Evolutionary conservation across 345 rosid genomes (phyloP), one percentile per base, ranked within the genome.

Genomic region (Lepidium africanum): DNA sequence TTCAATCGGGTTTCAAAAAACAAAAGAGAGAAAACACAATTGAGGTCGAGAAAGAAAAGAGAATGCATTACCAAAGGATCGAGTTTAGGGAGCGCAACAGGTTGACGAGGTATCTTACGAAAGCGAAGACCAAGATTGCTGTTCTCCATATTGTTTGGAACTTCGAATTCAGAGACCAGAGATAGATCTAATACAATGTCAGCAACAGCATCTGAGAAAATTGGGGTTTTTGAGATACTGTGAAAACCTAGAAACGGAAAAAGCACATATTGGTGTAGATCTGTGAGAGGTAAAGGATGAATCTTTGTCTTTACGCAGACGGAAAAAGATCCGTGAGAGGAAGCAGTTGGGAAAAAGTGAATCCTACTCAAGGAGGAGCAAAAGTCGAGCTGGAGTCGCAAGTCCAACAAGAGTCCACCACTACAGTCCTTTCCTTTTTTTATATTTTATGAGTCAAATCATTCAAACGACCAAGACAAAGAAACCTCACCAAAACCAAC

Each of bases 231-330:
- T 19, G 10, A 2, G 40, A 11, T 2, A 47, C 17, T 48, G 15
- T 3, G 53, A 39, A 70, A 53, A 56, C 73, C 69, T 74, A 61
- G 55, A 42, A 58, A 73, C 0, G 30, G 17, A 21, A 30, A 65
- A 42, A 16, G 63, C 8, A 60, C 43, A 58, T 38, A 11, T 46
- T 36, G 30, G 46, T 3, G 33, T 36, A 74, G 78, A 74, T 74
- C 78, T 74, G 65, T 3, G 57, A 21, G 57, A 56, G 64, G 6
- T 4, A 9, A 30, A 59, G 21, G 70, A 62, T 15, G 70, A 75
- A 55, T 39, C 78, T 75, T 75, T 75, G 74, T 47, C 78, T 75
- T 75, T 75, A 75, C 78, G 78, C 78, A 75, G 70, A 75, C 14
- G 53, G 43, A 33, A 55, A 53, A 36, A 67, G 77, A 74, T 74